Evolutionary conservation across 2,329 filamentous ascomycete genomes (phyloP).

Genomic region (Cladosporium colombiae): DNA sequence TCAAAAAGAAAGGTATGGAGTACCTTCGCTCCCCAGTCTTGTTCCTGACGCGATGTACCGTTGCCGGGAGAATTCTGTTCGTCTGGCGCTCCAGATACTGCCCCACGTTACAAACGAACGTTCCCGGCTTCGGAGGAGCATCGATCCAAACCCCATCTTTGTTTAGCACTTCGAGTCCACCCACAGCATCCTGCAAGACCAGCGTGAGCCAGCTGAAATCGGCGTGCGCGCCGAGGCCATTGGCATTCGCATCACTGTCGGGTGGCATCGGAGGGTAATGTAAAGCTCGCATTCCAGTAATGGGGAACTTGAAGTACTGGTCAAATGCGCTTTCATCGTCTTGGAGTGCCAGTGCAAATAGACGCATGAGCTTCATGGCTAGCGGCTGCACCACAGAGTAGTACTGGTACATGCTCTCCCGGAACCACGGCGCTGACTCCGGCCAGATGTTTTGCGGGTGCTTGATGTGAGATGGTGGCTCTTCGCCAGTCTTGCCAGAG

Average conservation of each 20-base stretch:
- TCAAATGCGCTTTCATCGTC: neutral
- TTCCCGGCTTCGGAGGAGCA: conserved; percentile 45
- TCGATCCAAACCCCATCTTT: conserved; percentile 45
- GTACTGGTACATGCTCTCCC: conserved; percentile 40
- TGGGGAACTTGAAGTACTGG: conserved; percentile 40
- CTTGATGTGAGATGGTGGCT: conserved; percentile 16
- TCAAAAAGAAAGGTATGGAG: conserved; percentile 46
- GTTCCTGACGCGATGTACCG: conserved; percentile 23
- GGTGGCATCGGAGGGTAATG: conserved; percentile 43
- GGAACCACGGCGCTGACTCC: conserved; percentile 35
- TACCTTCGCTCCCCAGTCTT: conserved; percentile 36
- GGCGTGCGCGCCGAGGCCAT: conserved; percentile 33
- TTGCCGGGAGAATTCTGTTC: conserved; percentile 38
- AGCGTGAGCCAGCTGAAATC: conserved; percentile 54
- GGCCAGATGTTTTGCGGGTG: conserved; percentile 42
- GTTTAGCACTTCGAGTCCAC: conserved; percentile 44
- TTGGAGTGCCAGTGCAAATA: neutral
- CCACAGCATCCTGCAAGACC: conserved; percentile 45
- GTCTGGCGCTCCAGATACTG: conserved; percentile 52
- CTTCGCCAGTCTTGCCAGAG: conserved; percentile 14
- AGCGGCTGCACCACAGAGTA: conserved; percentile 36
- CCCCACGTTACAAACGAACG: conserved; percentile 53
- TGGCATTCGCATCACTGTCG: conserved; percentile 36
- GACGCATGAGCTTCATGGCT: conserved; percentile 39
- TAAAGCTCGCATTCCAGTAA: conserved; percentile 44